phyloP scores from a whole-genome alignment of 768 basidiomycete species.

The Boletus eberwhitei region DNA sequence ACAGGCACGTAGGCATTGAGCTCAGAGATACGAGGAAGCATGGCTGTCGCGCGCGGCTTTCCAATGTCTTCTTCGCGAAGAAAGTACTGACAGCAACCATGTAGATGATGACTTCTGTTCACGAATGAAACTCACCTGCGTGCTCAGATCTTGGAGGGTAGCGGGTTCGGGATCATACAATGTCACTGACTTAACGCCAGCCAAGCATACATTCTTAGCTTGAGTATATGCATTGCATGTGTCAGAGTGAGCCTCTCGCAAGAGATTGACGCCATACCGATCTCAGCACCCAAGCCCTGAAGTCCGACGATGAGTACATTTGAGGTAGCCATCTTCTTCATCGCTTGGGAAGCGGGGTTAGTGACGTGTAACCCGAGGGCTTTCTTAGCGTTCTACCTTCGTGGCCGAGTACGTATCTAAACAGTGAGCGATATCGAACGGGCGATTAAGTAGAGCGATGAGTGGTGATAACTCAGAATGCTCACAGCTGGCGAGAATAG shows the following conservation, averaged over 20 bases:
- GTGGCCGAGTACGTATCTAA: conserved; percentile 91
- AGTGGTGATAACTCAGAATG: conserved; percentile 15
- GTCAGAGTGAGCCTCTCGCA: conserved; percentile 10
- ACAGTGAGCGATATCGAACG: conserved; percentile 15
- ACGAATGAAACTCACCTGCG: conserved; percentile 58
- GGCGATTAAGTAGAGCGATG: conserved; percentile 15
- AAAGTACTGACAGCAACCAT: conserved; percentile 69
- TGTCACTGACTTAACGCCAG: conserved; percentile 96
- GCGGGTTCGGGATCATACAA: conserved; percentile 92
- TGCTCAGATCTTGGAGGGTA: conserved; percentile 84
- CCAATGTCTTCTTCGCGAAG: conserved; percentile 85
- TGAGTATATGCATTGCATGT: conserved; percentile 7
- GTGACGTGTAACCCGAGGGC: background rate
- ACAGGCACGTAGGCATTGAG: conserved; percentile 96
- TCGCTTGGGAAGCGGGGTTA: conserved; percentile 56
- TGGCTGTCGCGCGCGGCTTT: conserved; percentile 81
- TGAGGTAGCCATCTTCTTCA: conserved; percentile 98
- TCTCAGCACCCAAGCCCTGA: conserved; percentile 92
- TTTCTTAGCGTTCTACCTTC: conserved; percentile 57
- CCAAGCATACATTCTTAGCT: conserved; percentile 92
- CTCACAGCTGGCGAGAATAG: conserved; percentile 91
- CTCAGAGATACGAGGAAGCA: conserved; percentile 86
- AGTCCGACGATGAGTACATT: conserved; percentile 93
- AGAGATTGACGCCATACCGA: conserved; percentile 51
- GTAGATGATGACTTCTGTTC: background rate